phyloP scores from a whole-genome alignment of 768 basidiomycete species.

The Serpula lacrymans region DNA sequence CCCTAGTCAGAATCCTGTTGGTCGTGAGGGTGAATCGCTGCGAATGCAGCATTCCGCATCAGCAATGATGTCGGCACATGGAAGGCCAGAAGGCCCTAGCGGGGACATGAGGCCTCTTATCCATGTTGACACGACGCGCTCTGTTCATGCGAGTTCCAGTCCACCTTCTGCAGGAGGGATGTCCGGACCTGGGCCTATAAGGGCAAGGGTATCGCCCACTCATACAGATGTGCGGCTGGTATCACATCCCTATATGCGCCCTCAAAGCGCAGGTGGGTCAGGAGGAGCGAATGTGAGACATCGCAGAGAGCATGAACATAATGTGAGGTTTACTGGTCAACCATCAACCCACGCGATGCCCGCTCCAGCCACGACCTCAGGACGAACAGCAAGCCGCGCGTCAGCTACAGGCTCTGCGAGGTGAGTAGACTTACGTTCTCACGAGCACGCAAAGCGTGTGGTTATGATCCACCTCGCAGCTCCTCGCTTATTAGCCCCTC shows the following conservation, averaged over 20 bases:
- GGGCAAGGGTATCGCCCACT: slow-evolving; percentile 23
- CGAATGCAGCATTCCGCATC: slow-evolving; percentile 20
- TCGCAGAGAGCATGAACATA: slow-evolving; percentile 26
- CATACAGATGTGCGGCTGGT: slow-evolving; percentile 14
- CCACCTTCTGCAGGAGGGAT: slow-evolving; percentile 25
- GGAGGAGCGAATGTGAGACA: slow-evolving; percentile 16
- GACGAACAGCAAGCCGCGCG: slow-evolving; percentile 3
- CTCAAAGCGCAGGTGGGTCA: slow-evolving; percentile 23
- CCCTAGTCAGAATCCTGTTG: slow-evolving; percentile 23
- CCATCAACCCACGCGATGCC: slow-evolving; percentile 10
- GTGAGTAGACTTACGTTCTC: slow-evolving; percentile 6
- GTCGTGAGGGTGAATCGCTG: slow-evolving; percentile 21
- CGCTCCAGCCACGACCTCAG: slow-evolving; percentile 7
- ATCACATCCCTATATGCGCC: slow-evolving; percentile 27
- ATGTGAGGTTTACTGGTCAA: slow-evolving; percentile 28
- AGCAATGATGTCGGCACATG: slow-evolving; percentile 7
- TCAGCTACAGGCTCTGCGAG: slow-evolving; percentile 4
- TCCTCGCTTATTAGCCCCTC: slow-evolving; percentile 20
- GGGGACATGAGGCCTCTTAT: slow-evolving; percentile 30
- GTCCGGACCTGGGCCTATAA: slow-evolving; percentile 20
- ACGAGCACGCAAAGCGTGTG: no score
- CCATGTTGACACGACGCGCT: slow-evolving; percentile 28
- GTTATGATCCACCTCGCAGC: slow-evolving; percentile 13
- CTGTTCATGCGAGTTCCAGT: slow-evolving; percentile 25
- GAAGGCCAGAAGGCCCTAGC: slow-evolving; percentile 7